These are phyloP conservation scores for Harringtonia aguacate DNA, from an alignment of 2,329 filamentous ascomycete species.

Conservation along the genomic window DNA sequence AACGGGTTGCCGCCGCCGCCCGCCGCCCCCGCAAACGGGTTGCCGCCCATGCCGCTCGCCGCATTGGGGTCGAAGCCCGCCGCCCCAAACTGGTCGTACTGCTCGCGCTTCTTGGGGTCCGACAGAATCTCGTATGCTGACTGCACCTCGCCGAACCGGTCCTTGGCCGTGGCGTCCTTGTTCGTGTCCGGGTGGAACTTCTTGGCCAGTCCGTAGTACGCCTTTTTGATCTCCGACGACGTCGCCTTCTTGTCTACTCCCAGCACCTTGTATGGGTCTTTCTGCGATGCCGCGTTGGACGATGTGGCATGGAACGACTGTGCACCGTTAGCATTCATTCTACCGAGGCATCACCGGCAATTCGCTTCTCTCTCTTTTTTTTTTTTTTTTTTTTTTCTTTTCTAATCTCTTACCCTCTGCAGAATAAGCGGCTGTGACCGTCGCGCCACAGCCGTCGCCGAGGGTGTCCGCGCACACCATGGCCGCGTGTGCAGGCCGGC, in stretches of 20 bases:
- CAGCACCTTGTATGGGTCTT: conserved; percentile 80
- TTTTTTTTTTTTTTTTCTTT: too few relatives aligned
- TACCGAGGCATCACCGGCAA: too few relatives aligned
- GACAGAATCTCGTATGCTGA: conserved; percentile 88
- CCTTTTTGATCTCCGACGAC: conserved; percentile 87
- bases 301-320: conserved; percentile 53
- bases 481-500: too few relatives aligned
- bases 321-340: too few relatives aligned
- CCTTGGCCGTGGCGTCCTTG: conserved; percentile 87
- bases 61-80: conserved; percentile 76
- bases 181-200: conserved; percentile 98
- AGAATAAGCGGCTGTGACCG: background rate
- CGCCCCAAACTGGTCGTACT: conserved; percentile 82
- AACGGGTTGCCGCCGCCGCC: conserved; percentile 45
- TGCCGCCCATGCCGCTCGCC: conserved; percentile 41
- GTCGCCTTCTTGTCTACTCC: conserved; percentile 78
- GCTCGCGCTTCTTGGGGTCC: conserved; percentile 84
- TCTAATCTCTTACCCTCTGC: too few relatives aligned
- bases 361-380: too few relatives aligned
- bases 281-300: conserved; percentile 34
- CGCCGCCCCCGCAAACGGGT: conserved; percentile 47
- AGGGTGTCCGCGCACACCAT: too few relatives aligned
- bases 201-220: conserved; percentile 94
- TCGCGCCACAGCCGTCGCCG: background rate
- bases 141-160: conserved; percentile 89